Evolutionary conservation across 2,329 filamentous ascomycete species (phyloP), one percentile per base, ranked within the genome.

Genomic region (Zasmidium cellare): DNA sequence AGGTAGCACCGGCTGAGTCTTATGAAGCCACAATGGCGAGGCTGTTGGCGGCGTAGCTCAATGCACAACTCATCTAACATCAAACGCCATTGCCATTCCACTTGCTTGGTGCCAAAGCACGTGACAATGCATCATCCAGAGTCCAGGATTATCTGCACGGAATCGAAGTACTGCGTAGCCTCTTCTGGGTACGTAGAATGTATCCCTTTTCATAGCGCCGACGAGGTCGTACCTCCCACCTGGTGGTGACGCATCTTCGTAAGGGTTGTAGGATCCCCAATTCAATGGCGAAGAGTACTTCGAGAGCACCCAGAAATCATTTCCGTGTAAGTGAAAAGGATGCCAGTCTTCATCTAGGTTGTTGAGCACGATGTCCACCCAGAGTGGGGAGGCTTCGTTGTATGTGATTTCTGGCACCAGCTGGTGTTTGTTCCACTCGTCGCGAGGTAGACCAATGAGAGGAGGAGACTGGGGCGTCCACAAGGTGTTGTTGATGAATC

Each of bases 311-410:
- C 67, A 69, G 56, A 71, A 71, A 31, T 64, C 59, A 48, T 71
- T 55, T 46, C 73, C 66, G 47, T 74, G 62, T 45, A 82, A 58
- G 62, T 82, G 80, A 57, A 82, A 82, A 0, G 80, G 80, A 62
- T 82, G 80, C 0, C 73, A 69, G 6, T 76, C 77, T 44, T 81
- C 79, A 56, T 82, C 80, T 16, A 81, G 69, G 55, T 82, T 82
- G 60, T 82, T 82, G 49, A 82, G 68, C 2, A 80, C 71, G 1
- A 82, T 62, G 59, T 81, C 79, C 1, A 81, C 69, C 79, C 80
- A 82, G 19, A 57, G 19, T 28, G 66, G 62, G 14, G 44, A 45
- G 19, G 38, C 20, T 20, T 53, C 20, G 14, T 58, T 55, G 51
- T 59, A 25, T 60, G 58, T 6, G 65, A 72, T n/a, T 67, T 72